Percentiles rank a stretch among this genome's conserved stretches.
Evolutionary conservation across 371 early-diverging fungal genomes (phyloP).

Genomic region (Dinochytrium kinnereticum): DNA sequence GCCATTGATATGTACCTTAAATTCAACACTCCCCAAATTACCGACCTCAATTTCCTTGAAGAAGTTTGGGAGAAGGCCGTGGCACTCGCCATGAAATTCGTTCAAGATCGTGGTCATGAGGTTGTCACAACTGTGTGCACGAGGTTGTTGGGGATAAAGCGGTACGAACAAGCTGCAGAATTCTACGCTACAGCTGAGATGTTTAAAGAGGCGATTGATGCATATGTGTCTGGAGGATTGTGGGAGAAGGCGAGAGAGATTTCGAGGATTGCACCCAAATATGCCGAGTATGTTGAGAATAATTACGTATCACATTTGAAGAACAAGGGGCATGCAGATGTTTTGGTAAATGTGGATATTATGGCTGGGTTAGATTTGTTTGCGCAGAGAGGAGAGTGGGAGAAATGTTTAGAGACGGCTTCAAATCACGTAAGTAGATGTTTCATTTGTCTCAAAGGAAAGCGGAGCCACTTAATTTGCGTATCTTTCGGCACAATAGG

Average conservation of each 20-base stretch:
- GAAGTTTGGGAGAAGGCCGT: conserved; percentile 57
- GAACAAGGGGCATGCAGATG: conserved; percentile 53
- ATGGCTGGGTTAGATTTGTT: conserved; percentile 56
- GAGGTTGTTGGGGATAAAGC: conserved; percentile 46
- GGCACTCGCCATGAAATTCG: conserved; percentile 59
- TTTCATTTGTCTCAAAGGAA: too few relatives aligned
- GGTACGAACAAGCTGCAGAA: conserved; percentile 54
- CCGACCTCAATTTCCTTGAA: conserved; percentile 47
- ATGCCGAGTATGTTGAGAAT: conserved; percentile 54
- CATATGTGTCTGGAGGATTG: conserved; percentile 47
- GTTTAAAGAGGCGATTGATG: conserved; percentile 61
- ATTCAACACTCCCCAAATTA: conserved; percentile 43
- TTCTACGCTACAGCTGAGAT: conserved; percentile 52
- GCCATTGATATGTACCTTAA: conserved; percentile 63
- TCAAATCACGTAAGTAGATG: conserved; percentile 36
- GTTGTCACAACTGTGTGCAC: conserved; percentile 52
- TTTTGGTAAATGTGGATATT: conserved; percentile 52
- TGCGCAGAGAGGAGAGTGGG: conserved; percentile 63
- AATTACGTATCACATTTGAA: conserved; percentile 57
- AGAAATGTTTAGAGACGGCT: conserved; percentile 59
- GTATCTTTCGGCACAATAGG: too few relatives aligned
- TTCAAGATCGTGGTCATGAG: conserved; percentile 49
- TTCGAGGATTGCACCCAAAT: conserved; percentile 48
- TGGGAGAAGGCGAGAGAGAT: conserved; percentile 58
- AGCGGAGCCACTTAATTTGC: too few relatives aligned